These are phyloP conservation scores for Parsonsia alboflavescens DNA, from an alignment of 257 asterid genomes.

Conservation along the genomic window DNA sequence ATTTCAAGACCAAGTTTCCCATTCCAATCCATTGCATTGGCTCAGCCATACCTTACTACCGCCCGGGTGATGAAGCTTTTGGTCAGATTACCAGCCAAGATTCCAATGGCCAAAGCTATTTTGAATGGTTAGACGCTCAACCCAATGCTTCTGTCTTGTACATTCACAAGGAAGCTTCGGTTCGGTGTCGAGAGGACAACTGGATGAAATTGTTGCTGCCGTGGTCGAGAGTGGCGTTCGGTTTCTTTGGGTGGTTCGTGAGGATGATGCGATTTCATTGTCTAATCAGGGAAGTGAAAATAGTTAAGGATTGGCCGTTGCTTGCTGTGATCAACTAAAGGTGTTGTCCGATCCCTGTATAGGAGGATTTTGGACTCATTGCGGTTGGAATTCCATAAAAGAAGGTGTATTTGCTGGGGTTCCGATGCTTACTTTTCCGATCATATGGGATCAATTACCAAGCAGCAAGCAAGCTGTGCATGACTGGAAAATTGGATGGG, in stretches of 20 bases:
- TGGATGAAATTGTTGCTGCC: slow-evolving; percentile 56
- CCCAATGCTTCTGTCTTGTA: slow-evolving; percentile 45
- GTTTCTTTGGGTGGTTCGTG: slow-evolving; percentile 73
- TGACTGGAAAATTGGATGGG: slow-evolving; percentile 56
- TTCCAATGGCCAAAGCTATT: slow-evolving; percentile 1
- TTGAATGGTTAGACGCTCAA: slow-evolving; percentile 49
- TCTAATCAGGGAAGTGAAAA: slow-evolving; percentile 32
- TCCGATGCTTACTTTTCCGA: slow-evolving; percentile 54
- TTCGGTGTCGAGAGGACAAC: slow-evolving; percentile 48
- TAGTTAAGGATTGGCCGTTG: slow-evolving; percentile 33
- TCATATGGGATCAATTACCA: slow-evolving; percentile 38
- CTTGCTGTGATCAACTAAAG: slow-evolving; percentile 59
- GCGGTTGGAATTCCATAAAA: slow-evolving; percentile 71
- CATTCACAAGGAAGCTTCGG: slow-evolving; percentile 43
- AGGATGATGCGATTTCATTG: slow-evolving; percentile 46
- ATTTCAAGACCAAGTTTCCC: slow-evolving; percentile 22
- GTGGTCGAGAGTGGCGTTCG: slow-evolving; percentile 44
- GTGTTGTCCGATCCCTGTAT: slow-evolving; percentile 50
- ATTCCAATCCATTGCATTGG: slow-evolving; percentile 36
- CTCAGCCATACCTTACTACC: slow-evolving; percentile 31
- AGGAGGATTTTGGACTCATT: slow-evolving; percentile 78
- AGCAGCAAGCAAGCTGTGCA: slow-evolving; percentile 46
- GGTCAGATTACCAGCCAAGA: neutral
- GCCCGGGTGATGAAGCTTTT: neutral
- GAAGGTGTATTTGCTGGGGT: slow-evolving; percentile 50